Conservation (phyloP, 2,329 filamentous ascomycete genomes). For the Aspergillus japonicus region DNA sequence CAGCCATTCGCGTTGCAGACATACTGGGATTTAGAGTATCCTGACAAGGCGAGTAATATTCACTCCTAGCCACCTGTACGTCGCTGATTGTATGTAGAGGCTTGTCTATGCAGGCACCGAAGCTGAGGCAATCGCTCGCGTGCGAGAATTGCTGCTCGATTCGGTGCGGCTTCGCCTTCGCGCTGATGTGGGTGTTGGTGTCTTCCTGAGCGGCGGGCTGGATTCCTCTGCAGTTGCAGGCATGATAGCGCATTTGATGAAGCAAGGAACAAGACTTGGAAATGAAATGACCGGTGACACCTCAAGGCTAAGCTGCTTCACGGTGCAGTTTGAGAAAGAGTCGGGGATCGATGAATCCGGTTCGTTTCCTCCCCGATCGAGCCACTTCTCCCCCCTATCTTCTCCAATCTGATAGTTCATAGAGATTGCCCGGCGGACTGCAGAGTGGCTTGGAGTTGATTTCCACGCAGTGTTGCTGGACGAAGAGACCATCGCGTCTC, state of each 20-base stretch:
- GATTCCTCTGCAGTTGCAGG: conserved; percentile 59
- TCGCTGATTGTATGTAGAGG: conserved; percentile 16
- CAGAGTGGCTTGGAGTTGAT: conserved; percentile 49
- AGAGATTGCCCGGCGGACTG: conserved; percentile 49
- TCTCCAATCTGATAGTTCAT: neutral
- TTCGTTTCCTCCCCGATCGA: conserved; percentile 15
- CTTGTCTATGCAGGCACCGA: conserved; percentile 45
- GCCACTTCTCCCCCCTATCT: neutral
- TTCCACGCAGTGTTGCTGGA: conserved; percentile 45
- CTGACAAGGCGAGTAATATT: conserved; percentile 48
- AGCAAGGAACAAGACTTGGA: conserved; percentile 49
- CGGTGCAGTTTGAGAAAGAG: conserved; percentile 53
- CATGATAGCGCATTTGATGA: conserved; percentile 54
- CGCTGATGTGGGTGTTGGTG: conserved; percentile 58
- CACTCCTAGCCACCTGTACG: neutral
- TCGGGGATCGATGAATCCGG: conserved; percentile 53
- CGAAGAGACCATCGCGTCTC: conserved; percentile 44
- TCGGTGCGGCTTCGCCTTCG: conserved; percentile 54
- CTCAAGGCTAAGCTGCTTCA: conserved; percentile 49
- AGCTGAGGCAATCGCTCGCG: conserved; percentile 53
- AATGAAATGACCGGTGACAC: conserved; percentile 39
- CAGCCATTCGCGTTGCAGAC: conserved; percentile 40
- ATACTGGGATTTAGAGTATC: conserved; percentile 57
- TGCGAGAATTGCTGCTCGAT: conserved; percentile 53
- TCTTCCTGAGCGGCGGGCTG: conserved; percentile 59